A percentile compares a stretch with the other conserved stretches of the same genome.
phyloP scores from a whole-genome alignment of 495 filamentous ascomycete genomes.

The Aspergillus taichungensis region DNA sequence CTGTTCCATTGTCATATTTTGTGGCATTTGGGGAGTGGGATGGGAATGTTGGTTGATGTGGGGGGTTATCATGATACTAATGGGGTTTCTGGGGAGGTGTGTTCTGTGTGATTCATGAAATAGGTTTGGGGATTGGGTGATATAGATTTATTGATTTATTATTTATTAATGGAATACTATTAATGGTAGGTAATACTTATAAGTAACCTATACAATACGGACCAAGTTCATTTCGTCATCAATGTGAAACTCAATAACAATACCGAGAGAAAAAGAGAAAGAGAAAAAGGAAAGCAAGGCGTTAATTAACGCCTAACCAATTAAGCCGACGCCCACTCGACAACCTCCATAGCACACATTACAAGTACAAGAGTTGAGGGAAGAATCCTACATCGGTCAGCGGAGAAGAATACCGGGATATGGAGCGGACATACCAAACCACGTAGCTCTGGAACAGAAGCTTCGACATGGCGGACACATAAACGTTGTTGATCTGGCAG shows the following conservation, averaged over 20 bases:
- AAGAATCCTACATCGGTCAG: conserved; percentile 61
- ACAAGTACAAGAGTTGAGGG: conserved; percentile 88
- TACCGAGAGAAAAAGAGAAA: conserved; percentile 4
- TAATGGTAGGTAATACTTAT: too few relatives aligned
- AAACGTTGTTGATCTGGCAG: conserved; percentile 96
- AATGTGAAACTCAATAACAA: neutral
- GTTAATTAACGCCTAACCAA: neutral
- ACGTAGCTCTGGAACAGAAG: conserved; percentile 97
- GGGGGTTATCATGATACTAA: neutral
- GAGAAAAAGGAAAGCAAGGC: neutral
- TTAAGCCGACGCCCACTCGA: conserved; percentile 65
- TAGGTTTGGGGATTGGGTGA: too few relatives aligned
- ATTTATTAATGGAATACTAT: too few relatives aligned
- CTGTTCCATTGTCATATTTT: conserved; percentile 56
- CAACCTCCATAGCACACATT: conserved; percentile 82
- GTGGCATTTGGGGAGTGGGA: conserved; percentile 50
- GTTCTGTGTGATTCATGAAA: too few relatives aligned
- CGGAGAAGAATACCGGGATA: neutral
- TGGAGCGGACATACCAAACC: conserved; percentile 59
- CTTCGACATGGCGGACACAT: conserved; percentile 85
- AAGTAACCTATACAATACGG: too few relatives aligned
- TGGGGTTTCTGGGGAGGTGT: neutral
- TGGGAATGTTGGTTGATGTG: conserved; percentile 35
- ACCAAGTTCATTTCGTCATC: too few relatives aligned
- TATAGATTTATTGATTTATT: too few relatives aligned